Evolutionary conservation across 2,329 filamentous ascomycete genomes (phyloP), one percentile per base, ranked within the genome.

Genomic region (Trichothecium sympodiale): DNA sequence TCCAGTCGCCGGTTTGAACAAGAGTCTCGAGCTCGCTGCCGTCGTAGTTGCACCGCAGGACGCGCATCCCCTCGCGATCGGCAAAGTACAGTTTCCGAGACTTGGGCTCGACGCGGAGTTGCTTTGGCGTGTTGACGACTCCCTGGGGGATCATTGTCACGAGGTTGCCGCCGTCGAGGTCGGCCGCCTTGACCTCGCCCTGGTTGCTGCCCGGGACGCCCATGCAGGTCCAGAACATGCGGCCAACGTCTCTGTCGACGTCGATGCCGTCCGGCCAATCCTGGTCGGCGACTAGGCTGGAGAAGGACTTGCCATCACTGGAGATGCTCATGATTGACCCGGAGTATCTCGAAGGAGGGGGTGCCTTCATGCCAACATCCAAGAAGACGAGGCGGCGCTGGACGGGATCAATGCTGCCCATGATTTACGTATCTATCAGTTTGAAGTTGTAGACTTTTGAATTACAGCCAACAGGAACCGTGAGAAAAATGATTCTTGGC

Each of bases 141-240:
- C 71, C 70, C 0, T 42, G 33, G 0, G 60, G 43, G 1, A 77
- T 49, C 3, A 77, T 46, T 1, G 55, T 55, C 8, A 48, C 44
- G 4, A 66, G 44, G 31, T 69, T 52, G 9, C 42, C 58, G 1
- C 74, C 73, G 35, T 74, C 65, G 2, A 71, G 47, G n/a, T 62
- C 59, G n/a, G 59, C 53, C 2, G 59, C 62, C 41, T 54, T 52
- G 5, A 73, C 50, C 1, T 55, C 50, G 13, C 67, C 67, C 39
- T 69, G 58, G 14, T 55, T 54, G 4, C 49, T 43, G 9, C 48
- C 48, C 0, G 57, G 57, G 3, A 48, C 33, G 0, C 67, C 67
- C 67, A 71, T 71, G 43, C 55, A 59, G 4, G 66, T 68, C 66
- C 65, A 71, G 45, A 65, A 70, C 15, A 71, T 54, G 25, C 57